Percentiles rank a stretch among this genome's conserved stretches.
Conservation (phyloP, 225 moss, liverwort and hornwort genomes). For the Sphagnum tenellum region DNA sequence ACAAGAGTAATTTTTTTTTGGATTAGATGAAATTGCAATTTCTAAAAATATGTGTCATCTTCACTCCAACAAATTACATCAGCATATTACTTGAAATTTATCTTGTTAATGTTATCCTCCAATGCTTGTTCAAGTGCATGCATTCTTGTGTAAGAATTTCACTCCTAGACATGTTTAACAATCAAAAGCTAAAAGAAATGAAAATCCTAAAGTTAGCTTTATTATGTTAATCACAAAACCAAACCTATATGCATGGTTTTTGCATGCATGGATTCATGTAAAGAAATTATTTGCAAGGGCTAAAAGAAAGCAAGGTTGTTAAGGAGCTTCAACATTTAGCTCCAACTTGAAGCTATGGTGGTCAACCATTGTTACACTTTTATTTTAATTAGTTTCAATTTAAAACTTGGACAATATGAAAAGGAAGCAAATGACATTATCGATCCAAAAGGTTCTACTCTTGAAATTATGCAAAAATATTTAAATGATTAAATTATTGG, state of each 20-base stretch:
- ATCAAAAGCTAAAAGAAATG: neutral
- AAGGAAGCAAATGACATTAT: neutral
- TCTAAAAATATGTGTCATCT: neutral
- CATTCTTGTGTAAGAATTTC: neutral
- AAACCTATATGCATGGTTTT: neutral
- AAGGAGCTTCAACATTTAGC: neutral
- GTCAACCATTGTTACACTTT: neutral
- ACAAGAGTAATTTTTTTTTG: neutral
- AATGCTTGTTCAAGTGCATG: neutral
- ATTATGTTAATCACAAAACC: neutral
- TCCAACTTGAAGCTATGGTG: neutral
- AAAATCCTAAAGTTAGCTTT: neutral
- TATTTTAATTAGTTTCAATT: neutral
- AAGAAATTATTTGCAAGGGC: neutral
- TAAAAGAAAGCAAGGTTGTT: neutral
- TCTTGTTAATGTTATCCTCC: neutral
- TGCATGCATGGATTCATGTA: neutral
- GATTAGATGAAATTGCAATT: neutral
- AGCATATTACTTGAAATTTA: neutral
- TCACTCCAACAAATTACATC: neutral
- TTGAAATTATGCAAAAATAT: no score
- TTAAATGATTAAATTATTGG: no score
- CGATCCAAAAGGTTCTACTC: no score
- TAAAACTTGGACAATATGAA: neutral
- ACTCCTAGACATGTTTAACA: neutral